These are phyloP conservation scores for Melampsora larici-populina DNA, from an alignment of 1,284 basidiomycete species.

Conservation along the genomic window DNA sequence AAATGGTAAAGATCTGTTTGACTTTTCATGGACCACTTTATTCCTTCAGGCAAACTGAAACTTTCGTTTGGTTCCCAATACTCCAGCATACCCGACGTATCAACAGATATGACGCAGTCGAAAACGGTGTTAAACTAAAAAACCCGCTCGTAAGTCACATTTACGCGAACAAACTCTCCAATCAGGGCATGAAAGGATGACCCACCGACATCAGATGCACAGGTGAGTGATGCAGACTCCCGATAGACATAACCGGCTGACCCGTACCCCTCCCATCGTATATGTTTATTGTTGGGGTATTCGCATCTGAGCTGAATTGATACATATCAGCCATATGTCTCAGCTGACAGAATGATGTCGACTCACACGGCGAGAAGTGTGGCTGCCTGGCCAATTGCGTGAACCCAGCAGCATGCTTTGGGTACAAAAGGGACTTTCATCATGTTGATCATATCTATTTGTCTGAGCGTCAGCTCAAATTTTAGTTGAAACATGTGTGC, in stretches of 20 bases:
- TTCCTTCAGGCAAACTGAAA: constrained; percentile 69
- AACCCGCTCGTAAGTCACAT: not conserved
- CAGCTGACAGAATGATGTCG: not conserved
- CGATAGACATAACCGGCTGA: constrained; percentile 69
- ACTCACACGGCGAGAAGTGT: constrained; percentile 79
- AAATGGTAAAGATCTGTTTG: constrained; percentile 95
- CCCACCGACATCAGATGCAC: constrained; percentile 86
- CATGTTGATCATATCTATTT: constrained; percentile 95
- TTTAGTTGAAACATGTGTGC: not conserved
- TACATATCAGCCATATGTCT: not conserved
- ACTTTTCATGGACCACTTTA: constrained; percentile 82
- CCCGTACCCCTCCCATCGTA: constrained; percentile 88
- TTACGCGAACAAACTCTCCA: not conserved
- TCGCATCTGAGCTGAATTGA: constrained; percentile 68
- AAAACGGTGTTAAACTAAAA: constrained; percentile 80
- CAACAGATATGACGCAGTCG: constrained; percentile 88
- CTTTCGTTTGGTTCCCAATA: constrained; percentile 93
- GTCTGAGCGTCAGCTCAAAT: constrained; percentile 4
- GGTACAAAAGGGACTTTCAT: constrained; percentile 81
- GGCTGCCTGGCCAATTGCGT: constrained; percentile 78
- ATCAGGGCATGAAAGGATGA: constrained; percentile 45
- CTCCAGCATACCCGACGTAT: constrained; percentile 90
- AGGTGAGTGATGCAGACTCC: constrained; percentile 75
- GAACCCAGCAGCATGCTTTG: constrained; percentile 87
- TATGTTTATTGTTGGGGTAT: constrained; percentile 71